phyloP scores from a whole-genome alignment of 257 asterid genomes.

The Lycium barbarum region DNA sequence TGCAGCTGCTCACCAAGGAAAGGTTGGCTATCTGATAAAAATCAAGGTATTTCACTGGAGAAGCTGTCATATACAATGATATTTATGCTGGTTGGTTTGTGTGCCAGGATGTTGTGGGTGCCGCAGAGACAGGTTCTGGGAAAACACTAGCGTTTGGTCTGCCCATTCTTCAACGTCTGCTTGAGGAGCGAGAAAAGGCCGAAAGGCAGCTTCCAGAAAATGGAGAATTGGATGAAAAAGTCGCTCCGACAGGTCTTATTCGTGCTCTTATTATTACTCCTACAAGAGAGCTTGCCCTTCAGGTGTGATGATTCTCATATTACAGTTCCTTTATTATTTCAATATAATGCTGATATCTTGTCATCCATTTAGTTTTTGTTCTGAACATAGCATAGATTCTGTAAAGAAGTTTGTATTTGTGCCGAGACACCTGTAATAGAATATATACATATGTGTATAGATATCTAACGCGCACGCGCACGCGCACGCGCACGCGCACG shows the following conservation, averaged over 20 bases:
- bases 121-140: constrained; percentile 99
- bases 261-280: constrained; percentile 96
- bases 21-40: constrained; percentile 56
- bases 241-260: constrained; percentile 60
- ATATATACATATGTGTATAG: not conserved
- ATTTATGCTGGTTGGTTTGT: constrained; percentile 41
- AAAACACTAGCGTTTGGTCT: constrained; percentile 98
- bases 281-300: constrained; percentile 97
- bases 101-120: constrained; percentile 95
- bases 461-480: not conserved
- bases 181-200: constrained; percentile 83
- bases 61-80: constrained; percentile 28
- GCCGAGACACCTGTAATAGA: not conserved
- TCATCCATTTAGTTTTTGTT: not conserved
- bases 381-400: not conserved
- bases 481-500: too few relatives aligned
- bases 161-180: constrained; percentile 92
- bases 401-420: not conserved
- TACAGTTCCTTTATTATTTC: not conserved
- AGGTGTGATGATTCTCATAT: constrained; percentile 53
- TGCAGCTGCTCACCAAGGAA: constrained; percentile 98
- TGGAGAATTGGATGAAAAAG: constrained; percentile 65
- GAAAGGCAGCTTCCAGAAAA: constrained; percentile 56
- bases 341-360: constrained; percentile 3
- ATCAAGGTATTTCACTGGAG: constrained; percentile 28